These are phyloP conservation scores for Populus davidiana DNA, from an alignment of 345 rosid genomes.

Conservation along the genomic window DNA sequence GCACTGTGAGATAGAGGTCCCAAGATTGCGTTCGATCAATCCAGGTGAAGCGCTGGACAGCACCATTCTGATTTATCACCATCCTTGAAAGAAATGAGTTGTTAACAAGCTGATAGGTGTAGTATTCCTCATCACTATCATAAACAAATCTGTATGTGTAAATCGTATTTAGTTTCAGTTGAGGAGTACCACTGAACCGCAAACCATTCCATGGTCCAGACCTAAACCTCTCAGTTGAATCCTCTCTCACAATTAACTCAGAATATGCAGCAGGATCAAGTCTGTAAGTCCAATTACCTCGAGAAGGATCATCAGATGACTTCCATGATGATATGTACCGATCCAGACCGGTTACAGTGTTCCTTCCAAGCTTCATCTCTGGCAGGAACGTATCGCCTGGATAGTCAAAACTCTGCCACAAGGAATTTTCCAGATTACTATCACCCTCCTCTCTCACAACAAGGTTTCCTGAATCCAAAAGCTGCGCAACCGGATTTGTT, in stretches of 20 bases:
- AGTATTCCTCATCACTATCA: slow-evolving; percentile 4
- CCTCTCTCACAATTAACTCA: neutral
- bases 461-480: slow-evolving; percentile 6
- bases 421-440: neutral
- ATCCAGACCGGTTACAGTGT: slow-evolving; percentile 6
- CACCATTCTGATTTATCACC: neutral
- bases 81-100: neutral
- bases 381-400: slow-evolving; percentile 13
- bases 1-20: neutral
- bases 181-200: slow-evolving; percentile 9
- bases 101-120: slow-evolving; percentile 4
- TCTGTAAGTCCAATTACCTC: neutral
- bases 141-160: slow-evolving; percentile 5
- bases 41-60: neutral
- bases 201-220: slow-evolving; percentile 17
- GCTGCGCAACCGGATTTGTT: neutral
- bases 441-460: slow-evolving; percentile 2
- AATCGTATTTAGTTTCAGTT: neutral
- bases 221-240: neutral
- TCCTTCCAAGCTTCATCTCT: slow-evolving; percentile 21
- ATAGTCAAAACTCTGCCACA: slow-evolving; percentile 6
- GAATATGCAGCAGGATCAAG: slow-evolving; percentile 15
- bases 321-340: slow-evolving; percentile 13
- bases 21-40: neutral
- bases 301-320: slow-evolving; percentile 7